phyloP scores from a whole-genome alignment of 2,329 filamentous ascomycete genomes.

The Colletotrichum coccodes region DNA sequence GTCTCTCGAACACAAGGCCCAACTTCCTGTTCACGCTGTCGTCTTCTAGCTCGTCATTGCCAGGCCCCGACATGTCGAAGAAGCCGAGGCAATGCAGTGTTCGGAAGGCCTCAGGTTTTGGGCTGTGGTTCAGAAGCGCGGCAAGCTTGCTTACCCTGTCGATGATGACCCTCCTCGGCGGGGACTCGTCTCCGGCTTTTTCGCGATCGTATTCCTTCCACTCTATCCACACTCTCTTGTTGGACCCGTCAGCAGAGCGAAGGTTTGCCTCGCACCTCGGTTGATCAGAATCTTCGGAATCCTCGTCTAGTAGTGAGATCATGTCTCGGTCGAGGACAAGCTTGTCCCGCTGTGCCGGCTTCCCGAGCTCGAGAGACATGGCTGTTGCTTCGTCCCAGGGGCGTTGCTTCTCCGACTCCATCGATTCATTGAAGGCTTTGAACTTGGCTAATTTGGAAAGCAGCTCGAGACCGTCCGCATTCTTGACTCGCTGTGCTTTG shows the following conservation, averaged over 20 bases:
- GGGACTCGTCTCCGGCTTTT: slow-evolving; percentile 45
- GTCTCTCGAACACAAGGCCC: slow-evolving; percentile 64
- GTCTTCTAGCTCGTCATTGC: slow-evolving; percentile 48
- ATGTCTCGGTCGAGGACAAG: slow-evolving; percentile 47
- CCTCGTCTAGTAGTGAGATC: slow-evolving; percentile 43
- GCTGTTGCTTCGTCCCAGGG: slow-evolving; percentile 49
- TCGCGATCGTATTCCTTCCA: slow-evolving; percentile 59
- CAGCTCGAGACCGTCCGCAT: slow-evolving; percentile 51
- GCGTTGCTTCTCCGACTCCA: slow-evolving; percentile 41
- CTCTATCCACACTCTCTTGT: slow-evolving; percentile 57
- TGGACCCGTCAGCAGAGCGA: slow-evolving; percentile 44
- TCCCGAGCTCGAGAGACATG: slow-evolving; percentile 51
- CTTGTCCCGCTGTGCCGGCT: slow-evolving; percentile 42
- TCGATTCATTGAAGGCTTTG: slow-evolving; percentile 61
- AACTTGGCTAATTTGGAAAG: slow-evolving; percentile 58
- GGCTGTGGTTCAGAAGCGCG: slow-evolving; percentile 56
- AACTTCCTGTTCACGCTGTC: slow-evolving; percentile 55
- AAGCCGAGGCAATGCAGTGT: slow-evolving; percentile 62
- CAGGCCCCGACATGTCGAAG: slow-evolving; percentile 50
- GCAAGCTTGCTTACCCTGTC: slow-evolving; percentile 58
- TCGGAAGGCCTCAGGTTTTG: slow-evolving; percentile 60
- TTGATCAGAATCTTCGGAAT: slow-evolving; percentile 44
- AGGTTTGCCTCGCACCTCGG: slow-evolving; percentile 53
- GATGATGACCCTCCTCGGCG: slow-evolving; percentile 53
- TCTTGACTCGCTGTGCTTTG: slow-evolving; percentile 47